Conservation (phyloP, 1,139 yeast species). For the Debaryomyces subglobosus region DNA sequence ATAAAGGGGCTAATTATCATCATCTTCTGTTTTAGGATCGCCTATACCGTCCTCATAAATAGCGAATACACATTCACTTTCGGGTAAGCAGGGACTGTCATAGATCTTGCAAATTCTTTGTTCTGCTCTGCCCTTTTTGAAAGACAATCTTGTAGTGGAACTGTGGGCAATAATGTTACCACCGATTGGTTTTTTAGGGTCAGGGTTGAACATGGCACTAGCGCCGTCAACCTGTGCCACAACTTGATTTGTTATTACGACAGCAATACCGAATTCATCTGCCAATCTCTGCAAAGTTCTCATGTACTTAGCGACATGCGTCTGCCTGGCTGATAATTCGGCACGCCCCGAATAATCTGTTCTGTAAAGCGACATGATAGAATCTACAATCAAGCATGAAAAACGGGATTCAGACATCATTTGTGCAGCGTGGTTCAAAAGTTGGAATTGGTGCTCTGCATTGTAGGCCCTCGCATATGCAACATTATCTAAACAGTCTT, state of each 20-base stretch:
- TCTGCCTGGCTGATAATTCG: conserved; percentile 92
- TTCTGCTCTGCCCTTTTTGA: conserved; percentile 89
- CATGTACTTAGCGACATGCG: conserved; percentile 92
- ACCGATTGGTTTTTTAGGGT: conserved; percentile 99
- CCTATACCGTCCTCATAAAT: conserved; percentile 97
- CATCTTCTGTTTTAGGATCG: conserved; percentile 86
- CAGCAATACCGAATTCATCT: conserved; percentile 98
- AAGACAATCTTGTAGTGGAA: conserved; percentile 87
- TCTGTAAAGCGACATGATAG: conserved; percentile 94
- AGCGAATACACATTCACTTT: conserved; percentile 92
- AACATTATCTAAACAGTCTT: conserved; percentile 92
- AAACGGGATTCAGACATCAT: conserved; percentile 96
- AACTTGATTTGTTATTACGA: conserved; percentile 96
- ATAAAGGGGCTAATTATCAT: conserved; percentile 19
- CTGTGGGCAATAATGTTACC: conserved; percentile 98
- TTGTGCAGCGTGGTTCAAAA: conserved; percentile 86
- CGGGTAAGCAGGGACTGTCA: conserved; percentile 95
- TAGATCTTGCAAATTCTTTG: conserved; percentile 92
- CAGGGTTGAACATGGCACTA: conserved; percentile 82
- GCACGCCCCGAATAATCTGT: conserved; percentile 97
- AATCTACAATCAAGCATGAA: conserved; percentile 82
- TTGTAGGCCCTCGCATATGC: conserved; percentile 97
- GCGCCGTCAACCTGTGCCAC: conserved; percentile 98
- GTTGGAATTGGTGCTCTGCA: conserved; percentile 92
- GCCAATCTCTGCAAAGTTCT: conserved; percentile 90